Base-by-base conservation (phyloP, 345 rosid genomes). In the Arabis hirsuta region DNA sequence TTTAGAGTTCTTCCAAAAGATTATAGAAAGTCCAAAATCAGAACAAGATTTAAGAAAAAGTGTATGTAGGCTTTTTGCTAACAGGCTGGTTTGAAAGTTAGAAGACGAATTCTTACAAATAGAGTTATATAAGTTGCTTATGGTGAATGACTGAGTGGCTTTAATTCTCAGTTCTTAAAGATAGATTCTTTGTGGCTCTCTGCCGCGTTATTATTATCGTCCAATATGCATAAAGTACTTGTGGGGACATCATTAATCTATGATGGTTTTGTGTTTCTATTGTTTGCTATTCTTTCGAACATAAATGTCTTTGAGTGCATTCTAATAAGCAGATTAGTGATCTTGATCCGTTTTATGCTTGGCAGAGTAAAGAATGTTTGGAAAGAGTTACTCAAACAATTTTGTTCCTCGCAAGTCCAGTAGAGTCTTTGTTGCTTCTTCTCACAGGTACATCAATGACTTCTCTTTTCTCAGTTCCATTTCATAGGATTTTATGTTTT, bases 331-430 rank as follows among this genome's bases (percentile, higher is more conserved):
- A 13, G 46, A 0, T 48, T 63, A 64, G 16, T 55, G 71, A 76
- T 63, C 3, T 55, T 62, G 71, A 43, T 68, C 4, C 47, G 50
- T 55, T 47, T 27, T 79, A 9, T 79, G 81, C 44, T 60, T 79
- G 68, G 63, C 87, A 90, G 97, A 94, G 98, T 78, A 73, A 68
- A 73, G 96, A 94, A 76, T 94, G 98, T 62, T 65, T 94, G 78
- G 96, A 91, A 72, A 91, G 89, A 67, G 88, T 91, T 69, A 45
- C 84, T 26, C 81, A 85, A 73, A 87, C 97, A 39, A 56, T 88
- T 71, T 78, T 89, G 14, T 84, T 82, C 82, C 97, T 94, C 6
- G 80, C 86, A 1, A 80, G 24, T 22, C 87, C 86, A 4, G 78
- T 56, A 34, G 73, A 84, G 42, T 80, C 83, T 27, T 47, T 65